These are phyloP conservation scores for Crassisporium funariophilum DNA, from an alignment of 768 basidiomycete genomes.

Conservation along the genomic window DNA sequence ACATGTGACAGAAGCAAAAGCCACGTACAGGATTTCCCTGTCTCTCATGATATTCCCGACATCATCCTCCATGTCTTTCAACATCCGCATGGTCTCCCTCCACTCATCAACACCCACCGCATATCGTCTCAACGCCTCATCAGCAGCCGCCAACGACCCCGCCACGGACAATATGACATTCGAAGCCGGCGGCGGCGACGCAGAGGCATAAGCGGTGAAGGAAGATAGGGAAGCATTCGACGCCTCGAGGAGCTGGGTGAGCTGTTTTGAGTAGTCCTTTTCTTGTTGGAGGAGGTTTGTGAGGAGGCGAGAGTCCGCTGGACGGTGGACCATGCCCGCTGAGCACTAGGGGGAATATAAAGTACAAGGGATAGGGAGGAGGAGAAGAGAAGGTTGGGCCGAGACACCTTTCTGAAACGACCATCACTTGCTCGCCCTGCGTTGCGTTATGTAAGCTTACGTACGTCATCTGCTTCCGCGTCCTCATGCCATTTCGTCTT, in stretches of 20 bases:
- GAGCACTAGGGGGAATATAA: too few relatives aligned
- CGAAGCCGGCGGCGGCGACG: conserved; percentile 57
- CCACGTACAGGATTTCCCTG: conserved; percentile 77
- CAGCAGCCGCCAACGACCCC: conserved; percentile 59
- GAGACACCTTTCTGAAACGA: too few relatives aligned
- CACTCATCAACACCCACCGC: conserved; percentile 63
- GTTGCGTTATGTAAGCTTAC: too few relatives aligned
- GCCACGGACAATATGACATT: conserved; percentile 59
- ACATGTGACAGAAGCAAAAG: neutral
- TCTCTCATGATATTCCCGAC: conserved; percentile 70
- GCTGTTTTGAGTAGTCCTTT: conserved; percentile 69
- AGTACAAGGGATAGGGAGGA: too few relatives aligned
- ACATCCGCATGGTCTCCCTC: conserved; percentile 56
- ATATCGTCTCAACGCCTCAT: conserved; percentile 69
- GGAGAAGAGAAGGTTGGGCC: too few relatives aligned
- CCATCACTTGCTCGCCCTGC: too few relatives aligned
- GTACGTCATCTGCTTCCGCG: too few relatives aligned
- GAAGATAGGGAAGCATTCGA: conserved; percentile 65
- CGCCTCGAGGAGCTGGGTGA: conserved; percentile 55
- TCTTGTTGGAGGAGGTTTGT: conserved; percentile 67
- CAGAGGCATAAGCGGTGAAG: conserved; percentile 73
- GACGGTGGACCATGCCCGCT: conserved; percentile 69
- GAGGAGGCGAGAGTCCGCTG: conserved; percentile 74
- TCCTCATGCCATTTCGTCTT: too few relatives aligned
- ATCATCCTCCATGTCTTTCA: conserved; percentile 75